Percentiles rank a stretch among this genome's conserved stretches.
Evolutionary conservation across 768 basidiomycete genomes (phyloP).

Genomic region (Mycena epipterygia): DNA sequence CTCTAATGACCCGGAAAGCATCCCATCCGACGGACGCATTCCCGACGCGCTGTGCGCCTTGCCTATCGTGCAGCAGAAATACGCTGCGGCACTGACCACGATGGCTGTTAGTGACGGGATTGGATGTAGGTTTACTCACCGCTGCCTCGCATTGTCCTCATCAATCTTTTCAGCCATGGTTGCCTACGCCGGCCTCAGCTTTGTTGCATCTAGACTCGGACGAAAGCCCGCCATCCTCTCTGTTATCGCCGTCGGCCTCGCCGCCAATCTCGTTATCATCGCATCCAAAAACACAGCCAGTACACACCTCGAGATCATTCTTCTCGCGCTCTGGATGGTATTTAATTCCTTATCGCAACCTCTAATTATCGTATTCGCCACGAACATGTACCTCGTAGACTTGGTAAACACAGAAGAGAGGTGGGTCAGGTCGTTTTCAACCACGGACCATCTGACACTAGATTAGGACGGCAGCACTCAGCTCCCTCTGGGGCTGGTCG

Average conservation of each 20-base stretch:
- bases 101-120: conserved; percentile 28
- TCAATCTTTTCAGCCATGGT: conserved; percentile 16
- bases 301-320: background rate
- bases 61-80: conserved; percentile 21
- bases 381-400: conserved; percentile 28
- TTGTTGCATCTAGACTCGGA: conserved; percentile 16
- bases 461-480: conserved; percentile 20
- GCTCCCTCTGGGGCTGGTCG: conserved; percentile 30
- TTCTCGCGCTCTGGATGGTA: conserved; percentile 22
- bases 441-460: no score
- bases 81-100: conserved; percentile 9
- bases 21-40: conserved; percentile 11
- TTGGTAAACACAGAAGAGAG: conserved; percentile 22
- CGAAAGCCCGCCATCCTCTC: conserved; percentile 25
- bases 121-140: conserved; percentile 10
- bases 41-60: conserved; percentile 28
- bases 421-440: background rate
- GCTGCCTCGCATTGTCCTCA: background rate
- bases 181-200: conserved; percentile 21
- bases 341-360: conserved; percentile 26
- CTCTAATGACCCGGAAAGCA: conserved; percentile 1
- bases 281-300: background rate
- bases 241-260: conserved; percentile 22
- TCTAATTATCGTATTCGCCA: conserved; percentile 21
- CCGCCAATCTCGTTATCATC: conserved; percentile 19